Evolutionary conservation across 257 asterid genomes (phyloP), one percentile per base, ranked within the genome.

Genomic region (Salvia miltiorrhiza): DNA sequence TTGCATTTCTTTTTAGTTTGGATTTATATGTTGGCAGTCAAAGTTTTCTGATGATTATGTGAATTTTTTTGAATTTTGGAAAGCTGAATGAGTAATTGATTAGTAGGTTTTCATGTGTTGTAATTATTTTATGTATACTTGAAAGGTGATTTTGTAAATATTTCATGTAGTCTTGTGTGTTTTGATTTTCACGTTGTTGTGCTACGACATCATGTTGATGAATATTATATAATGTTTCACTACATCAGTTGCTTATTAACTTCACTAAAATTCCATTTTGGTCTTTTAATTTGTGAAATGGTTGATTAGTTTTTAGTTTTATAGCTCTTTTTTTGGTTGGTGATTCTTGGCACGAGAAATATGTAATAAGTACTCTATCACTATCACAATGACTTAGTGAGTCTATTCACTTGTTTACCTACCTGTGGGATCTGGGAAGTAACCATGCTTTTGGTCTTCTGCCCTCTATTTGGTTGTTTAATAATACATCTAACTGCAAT

Each of bases 391-490:
- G 4, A 0, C 1, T 23, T 7, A 47, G 9, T n/a, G 17, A 52
- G 17, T 23, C 5, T 21, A 16, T 10, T 52, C 35, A 52, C 59
- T 52, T 24, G 33, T 52, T 52, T 10, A 52, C 16, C 16, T 52
- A 52, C 35, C 41, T 28, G 13, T 55, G 62, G 21, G 19, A 28
- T 26, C 16, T 56, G 23, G 32, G 52, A 35, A 14, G 12, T 9
- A 67, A 35, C 30, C 37, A 0, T 13, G 11, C 9, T 21, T 28
- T 45, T 17, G 9, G 30, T 26, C 9, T 17, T 11, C 5, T 20
- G 19, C 58, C 70, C 58, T 65, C 58, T 47, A 5, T 43, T 45
- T 64, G 58, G 33, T 45, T n/a, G 44, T 26, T 47, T 20, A 63
- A 63, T 8, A 23, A 28, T 21, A 13, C 39, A 13, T 6, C 12